These are phyloP conservation scores for Sclerotinia glacialis DNA, from an alignment of 2,329 filamentous ascomycete genomes.

Conservation along the genomic window DNA sequence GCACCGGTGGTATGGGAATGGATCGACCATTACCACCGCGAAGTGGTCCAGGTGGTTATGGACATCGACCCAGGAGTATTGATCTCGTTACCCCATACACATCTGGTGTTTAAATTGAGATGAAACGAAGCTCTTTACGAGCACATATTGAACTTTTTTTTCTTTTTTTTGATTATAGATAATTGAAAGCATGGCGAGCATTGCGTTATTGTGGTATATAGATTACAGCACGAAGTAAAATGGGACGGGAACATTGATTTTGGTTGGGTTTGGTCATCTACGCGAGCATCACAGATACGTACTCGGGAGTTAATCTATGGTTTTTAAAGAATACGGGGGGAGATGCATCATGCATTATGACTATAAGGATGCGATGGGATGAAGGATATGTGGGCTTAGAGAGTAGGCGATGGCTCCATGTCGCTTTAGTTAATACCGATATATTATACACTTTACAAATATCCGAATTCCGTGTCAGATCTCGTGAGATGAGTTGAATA, in stretches of 20 bases:
- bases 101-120: not conserved
- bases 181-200: constrained; percentile 1
- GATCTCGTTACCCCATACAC: constrained; percentile 57
- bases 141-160: not conserved
- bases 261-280: not conserved
- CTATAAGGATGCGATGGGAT: not conserved
- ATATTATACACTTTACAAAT: not conserved
- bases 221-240: constrained; percentile 2
- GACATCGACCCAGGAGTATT: constrained; percentile 58
- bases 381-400: not conserved
- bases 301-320: not conserved
- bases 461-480: not conserved
- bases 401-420: not conserved
- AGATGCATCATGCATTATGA: not conserved
- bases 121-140: not conserved
- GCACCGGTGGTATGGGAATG: constrained; percentile 40
- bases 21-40: constrained; percentile 58
- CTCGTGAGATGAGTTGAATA: too few species aligned
- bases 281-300: not conserved
- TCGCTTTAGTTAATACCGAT: not conserved
- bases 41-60: constrained; percentile 49
- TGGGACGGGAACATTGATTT: not conserved
- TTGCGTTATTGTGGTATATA: not conserved
- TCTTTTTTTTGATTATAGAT: not conserved
- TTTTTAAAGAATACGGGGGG: not conserved